Base-by-base conservation (phyloP, 768 basidiomycete species). In the Naematelia aurantialba region DNA sequence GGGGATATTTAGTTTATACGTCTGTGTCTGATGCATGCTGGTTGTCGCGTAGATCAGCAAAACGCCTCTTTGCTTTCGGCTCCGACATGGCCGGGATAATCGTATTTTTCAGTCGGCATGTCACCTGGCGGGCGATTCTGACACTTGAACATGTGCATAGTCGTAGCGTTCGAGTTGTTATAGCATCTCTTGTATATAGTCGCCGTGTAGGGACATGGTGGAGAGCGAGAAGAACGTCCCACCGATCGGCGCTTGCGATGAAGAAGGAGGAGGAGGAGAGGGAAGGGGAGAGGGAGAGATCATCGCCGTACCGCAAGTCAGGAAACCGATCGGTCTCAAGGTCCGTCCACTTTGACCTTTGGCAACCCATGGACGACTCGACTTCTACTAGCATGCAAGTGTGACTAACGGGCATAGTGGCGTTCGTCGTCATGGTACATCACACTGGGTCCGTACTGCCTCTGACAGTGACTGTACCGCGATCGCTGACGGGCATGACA, bases 361-460 rank as follows among this genome's bases (percentile, higher is more conserved):
- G n/a, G n/a, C n/a, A n/a, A n/a, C n/a, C n/a, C n/a, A n/a, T n/a
- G n/a, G n/a, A n/a, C n/a, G n/a, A n/a, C n/a, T n/a, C n/a, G n/a
- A n/a, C n/a, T n/a, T n/a, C n/a, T n/a, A n/a, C n/a, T n/a, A n/a
- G n/a, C n/a, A n/a, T n/a, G n/a, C n/a, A n/a, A n/a, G n/a, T 39
- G 34, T 39, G 10, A 19, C 46, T 47, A 47, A 47, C 27, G 14
- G 45, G 29, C 13, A 27, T 44, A 67, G 66, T 63, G 62, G 66
- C 30, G 66, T 29, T 58, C 55, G 13, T 67, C 66, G 21, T 49
- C 62, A 29, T 67, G 66, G 66, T 67, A 64, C 56, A 67, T 67
- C 19, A 67, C 66, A 14, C 31, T 48, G 5, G 57, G 55, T 56
- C 24, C 12, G 55, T 27, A n/a, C 47, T 48, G 10, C 8, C n/a